Conservation (phyloP, 108 stramenopile genomes). For the Stephanodiscus triporus region DNA sequence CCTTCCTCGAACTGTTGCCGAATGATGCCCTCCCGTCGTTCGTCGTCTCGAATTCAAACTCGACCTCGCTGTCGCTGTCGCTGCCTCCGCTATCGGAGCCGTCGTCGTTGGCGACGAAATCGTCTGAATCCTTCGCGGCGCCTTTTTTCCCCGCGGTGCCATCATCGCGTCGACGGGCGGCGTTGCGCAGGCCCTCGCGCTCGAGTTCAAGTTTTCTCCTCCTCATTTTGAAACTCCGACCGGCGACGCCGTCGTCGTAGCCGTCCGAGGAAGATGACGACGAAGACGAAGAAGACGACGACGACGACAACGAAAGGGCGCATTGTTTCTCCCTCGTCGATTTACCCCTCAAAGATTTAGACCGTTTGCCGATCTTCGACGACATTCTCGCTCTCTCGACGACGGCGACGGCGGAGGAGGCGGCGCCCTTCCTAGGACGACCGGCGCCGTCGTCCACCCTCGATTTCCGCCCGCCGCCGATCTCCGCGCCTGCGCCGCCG, state of each 20-base stretch:
- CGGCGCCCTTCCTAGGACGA: neutral
- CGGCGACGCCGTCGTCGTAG: neutral
- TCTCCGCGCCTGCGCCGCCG: neutral
- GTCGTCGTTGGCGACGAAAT: neutral
- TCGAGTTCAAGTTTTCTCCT: neutral
- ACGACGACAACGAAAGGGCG: neutral
- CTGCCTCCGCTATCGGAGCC: neutral
- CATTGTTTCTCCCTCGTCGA: neutral
- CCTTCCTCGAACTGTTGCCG: too few species aligned
- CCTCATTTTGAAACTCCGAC: neutral
- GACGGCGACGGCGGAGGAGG: neutral
- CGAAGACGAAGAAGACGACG: neutral
- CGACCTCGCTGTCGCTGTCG: neutral
- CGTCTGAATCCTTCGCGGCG: neutral
- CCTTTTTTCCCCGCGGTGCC: neutral
- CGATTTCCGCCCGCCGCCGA: neutral
- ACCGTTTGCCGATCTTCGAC: neutral
- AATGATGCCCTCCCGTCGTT: neutral
- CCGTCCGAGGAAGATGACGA: neutral
- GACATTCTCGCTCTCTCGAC: neutral
- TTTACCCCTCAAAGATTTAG: neutral
- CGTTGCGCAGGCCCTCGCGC: slow-evolving; percentile 1
- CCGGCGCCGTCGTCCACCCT: neutral
- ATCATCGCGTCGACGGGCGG: neutral
- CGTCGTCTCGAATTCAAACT: slow-evolving; percentile 4